phyloP scores from a whole-genome alignment of 169 alveolate species.

The Plasmodium reichenowi region DNA sequence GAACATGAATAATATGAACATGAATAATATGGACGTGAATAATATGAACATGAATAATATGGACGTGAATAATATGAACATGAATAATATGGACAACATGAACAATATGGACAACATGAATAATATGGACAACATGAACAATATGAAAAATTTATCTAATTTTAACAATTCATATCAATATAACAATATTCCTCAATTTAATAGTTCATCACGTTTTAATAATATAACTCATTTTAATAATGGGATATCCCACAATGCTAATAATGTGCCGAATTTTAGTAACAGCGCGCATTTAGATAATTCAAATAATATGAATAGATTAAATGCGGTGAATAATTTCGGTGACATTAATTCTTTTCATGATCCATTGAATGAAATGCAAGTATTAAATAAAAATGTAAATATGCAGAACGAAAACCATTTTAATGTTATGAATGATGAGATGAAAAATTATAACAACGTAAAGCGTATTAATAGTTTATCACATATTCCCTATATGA shows the following conservation, averaged over 20 bases:
- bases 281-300: neutral
- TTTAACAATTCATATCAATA: too few species aligned
- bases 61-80: too few species aligned
- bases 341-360: neutral
- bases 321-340: neutral
- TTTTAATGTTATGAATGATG: slow-evolving; percentile 2
- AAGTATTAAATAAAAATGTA: slow-evolving; percentile 26
- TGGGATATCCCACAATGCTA: neutral
- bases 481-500: neutral
- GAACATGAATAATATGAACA: too few species aligned
- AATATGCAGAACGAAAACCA: neutral
- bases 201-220: too few species aligned
- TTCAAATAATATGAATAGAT: neutral
- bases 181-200: too few species aligned
- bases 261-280: neutral
- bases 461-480: neutral
- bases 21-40: too few species aligned
- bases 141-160: too few species aligned
- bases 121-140: too few species aligned
- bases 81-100: too few species aligned
- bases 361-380: slow-evolving; percentile 1
- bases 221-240: too few species aligned
- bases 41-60: too few species aligned
- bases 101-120: too few species aligned
- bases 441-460: neutral